These are phyloP conservation scores for Helminthosporium solani DNA, from an alignment of 2,329 filamentous ascomycete species.

Conservation along the genomic window DNA sequence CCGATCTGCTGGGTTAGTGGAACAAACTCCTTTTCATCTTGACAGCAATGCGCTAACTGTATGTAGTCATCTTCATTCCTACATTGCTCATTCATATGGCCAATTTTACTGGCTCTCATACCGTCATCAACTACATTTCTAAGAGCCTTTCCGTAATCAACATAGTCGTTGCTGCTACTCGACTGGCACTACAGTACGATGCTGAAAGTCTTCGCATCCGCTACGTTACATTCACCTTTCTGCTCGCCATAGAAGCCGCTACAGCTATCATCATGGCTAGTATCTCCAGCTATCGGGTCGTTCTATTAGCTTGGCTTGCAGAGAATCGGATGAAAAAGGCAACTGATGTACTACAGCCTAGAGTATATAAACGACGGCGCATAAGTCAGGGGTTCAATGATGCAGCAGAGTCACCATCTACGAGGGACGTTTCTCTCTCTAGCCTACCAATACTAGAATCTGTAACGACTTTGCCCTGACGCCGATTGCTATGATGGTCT, in stretches of 20 bases:
- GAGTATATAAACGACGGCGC: not conserved
- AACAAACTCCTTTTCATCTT: not conserved
- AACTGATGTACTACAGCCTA: not conserved
- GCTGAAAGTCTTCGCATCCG: conserved; percentile 7
- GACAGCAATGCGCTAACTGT: not conserved
- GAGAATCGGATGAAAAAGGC: conserved; percentile 1
- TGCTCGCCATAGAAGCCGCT: conserved; percentile 13
- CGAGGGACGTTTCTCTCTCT: not conserved
- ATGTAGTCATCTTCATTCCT: conserved; percentile 16
- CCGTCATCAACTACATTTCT: conserved; percentile 16
- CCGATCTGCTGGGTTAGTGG: conserved; percentile 15
- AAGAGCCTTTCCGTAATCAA: conserved; percentile 16
- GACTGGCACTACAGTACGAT: conserved; percentile 14
- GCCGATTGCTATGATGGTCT: too few relatives aligned
- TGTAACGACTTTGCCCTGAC: not conserved
- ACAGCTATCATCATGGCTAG: conserved; percentile 16
- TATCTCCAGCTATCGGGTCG: conserved; percentile 16
- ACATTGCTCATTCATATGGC: conserved; percentile 17
- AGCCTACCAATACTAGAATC: not conserved
- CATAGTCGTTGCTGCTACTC: conserved; percentile 13
- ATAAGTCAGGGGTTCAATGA: not conserved
- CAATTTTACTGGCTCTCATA: conserved; percentile 10
- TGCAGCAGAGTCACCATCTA: not conserved
- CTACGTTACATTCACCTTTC: conserved; percentile 12
- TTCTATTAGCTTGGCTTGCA: conserved; percentile 3